Evolutionary conservation across 1,284 basidiomycete species (phyloP), one percentile per base, ranked within the genome.

Genomic region (Cutaneotrichosporon curvatum): DNA sequence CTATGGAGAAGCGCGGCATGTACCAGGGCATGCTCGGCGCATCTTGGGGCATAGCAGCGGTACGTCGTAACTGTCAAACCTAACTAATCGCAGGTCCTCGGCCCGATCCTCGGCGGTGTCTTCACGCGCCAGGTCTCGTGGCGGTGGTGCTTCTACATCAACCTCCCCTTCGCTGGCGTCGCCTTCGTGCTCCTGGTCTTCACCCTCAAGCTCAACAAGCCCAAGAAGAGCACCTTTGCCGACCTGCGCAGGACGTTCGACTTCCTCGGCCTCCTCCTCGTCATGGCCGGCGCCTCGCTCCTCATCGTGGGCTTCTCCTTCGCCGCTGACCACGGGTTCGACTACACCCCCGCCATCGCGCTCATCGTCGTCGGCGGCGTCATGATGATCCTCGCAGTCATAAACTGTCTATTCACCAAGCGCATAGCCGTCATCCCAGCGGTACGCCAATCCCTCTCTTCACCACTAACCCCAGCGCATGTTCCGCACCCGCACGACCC

Each of bases 191-290:
- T 88, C 28, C 73, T 94, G 8, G 83, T 87, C 62, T 79, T 85
- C 65, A 86, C 83, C 72, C 79, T 95, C 37, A 84, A 90, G 57
- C 76, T 95, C 31, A 88, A 91, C 53, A 68, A 72, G 30, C 45
- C 47, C 11, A 31, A 31, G 22, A 33, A 20, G 11, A 34, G n/a
- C 20, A 50, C 45, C 2, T 50, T 49, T 18, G 45, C 45, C 2
- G 50, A 65, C 30, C 51, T 71, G 22, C 38, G 40, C 19, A n/a
- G 37, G 14, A 64, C 66, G 0, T 72, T 72, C 34, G 70, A 72
- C 45, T 72, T 68, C 39, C 3, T 62, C 8, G 70, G 68, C 21
- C 49, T 67, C 41, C 44, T 77, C 25, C 74, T 88, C 28, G 75
- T 95, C 45, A 79, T 92, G 43, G 71, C 70, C 1, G 84, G 85